These are phyloP conservation scores for Phytophthora sp. DNA, from an alignment of 352 stramenopile genomes.

Conservation along the genomic window DNA sequence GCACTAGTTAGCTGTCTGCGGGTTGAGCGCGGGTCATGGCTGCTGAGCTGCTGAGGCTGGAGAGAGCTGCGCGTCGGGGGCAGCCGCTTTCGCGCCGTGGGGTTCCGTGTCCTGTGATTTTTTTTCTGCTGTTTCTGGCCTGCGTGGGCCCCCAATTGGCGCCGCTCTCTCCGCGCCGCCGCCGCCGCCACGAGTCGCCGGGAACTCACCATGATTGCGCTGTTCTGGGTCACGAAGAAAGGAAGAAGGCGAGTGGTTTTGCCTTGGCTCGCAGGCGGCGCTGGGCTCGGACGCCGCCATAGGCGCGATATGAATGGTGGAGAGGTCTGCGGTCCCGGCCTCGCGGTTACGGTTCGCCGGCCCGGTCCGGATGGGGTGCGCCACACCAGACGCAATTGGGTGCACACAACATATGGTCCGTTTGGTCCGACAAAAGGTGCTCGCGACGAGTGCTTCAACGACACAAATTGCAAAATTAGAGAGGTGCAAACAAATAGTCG, in stretches of 20 bases:
- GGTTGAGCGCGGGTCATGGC: too few species aligned
- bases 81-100: too few species aligned
- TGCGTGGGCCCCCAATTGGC: background rate
- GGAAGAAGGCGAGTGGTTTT: conserved; percentile 90
- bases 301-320: conserved; percentile 60
- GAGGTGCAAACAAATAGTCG: too few species aligned
- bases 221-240: conserved; percentile 88
- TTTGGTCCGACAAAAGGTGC: too few species aligned
- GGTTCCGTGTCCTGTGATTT: background rate
- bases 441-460: too few species aligned
- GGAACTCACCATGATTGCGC: conserved; percentile 78
- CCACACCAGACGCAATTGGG: conserved; percentile 20
- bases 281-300: background rate
- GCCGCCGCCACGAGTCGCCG: conserved; percentile 3
- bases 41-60: background rate
- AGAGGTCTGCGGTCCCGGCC: conserved; percentile 33
- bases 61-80: too few species aligned
- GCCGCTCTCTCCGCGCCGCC: background rate
- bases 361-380: conserved; percentile 31
- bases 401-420: too few species aligned
- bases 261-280: conserved; percentile 4
- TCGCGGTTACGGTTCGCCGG: conserved; percentile 24
- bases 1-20: background rate
- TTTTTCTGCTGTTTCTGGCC: background rate
- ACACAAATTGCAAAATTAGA: too few species aligned